Percentiles rank a stretch among this genome's conserved stretches.
Conservation (phyloP, 73 alveolate species). For the Symbiodinium natans region DNA sequence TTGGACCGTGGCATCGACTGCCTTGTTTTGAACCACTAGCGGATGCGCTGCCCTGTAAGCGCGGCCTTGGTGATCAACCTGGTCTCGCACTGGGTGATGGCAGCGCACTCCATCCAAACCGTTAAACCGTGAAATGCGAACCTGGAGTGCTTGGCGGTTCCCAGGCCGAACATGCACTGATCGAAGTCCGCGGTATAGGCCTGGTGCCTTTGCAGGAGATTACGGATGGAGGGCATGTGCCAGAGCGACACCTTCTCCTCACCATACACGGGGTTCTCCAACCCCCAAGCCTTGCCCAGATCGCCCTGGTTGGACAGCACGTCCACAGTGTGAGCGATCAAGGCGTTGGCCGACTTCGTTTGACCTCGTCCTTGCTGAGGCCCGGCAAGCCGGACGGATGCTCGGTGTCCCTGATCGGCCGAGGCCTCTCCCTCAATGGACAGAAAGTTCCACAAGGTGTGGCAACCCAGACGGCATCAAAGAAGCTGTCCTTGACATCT, state of each 20-base stretch:
- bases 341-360: neutral
- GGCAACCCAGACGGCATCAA: neutral
- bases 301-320: neutral
- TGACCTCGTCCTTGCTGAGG: neutral
- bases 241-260: neutral
- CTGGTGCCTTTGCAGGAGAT: neutral
- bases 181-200: neutral
- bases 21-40: neutral
- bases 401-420: neutral
- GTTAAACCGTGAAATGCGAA: neutral
- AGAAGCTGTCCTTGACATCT: neutral
- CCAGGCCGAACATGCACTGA: neutral
- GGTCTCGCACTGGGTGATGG: neutral
- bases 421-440: neutral
- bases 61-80: neutral
- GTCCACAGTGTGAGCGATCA: neutral
- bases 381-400: neutral
- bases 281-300: neutral
- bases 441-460: neutral
- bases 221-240: neutral
- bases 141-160: neutral
- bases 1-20: neutral
- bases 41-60: neutral
- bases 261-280: slow-evolving; percentile 18
- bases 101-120: neutral